Evolutionary conservation across 2,329 filamentous ascomycete species (phyloP).

Genomic region (Fusarium agapanthi): DNA sequence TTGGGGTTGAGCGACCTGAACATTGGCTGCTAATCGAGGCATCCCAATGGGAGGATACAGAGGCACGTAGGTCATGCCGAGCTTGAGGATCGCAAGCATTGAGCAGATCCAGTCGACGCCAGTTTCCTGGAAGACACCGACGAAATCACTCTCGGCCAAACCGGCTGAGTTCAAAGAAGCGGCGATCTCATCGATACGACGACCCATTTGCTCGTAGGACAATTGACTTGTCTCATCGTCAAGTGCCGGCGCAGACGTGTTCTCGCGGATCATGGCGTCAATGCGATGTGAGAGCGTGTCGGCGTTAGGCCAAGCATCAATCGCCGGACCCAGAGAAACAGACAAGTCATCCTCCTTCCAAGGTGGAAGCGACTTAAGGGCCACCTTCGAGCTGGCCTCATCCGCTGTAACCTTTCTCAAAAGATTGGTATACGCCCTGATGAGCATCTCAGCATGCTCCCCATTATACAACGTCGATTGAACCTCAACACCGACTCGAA

Average conservation of each 20-base stretch:
- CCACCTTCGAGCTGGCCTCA: not conserved
- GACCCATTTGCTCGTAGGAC: not conserved
- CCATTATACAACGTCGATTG: not conserved
- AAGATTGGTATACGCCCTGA: not conserved
- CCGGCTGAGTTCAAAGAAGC: not conserved
- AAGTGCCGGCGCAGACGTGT: not conserved
- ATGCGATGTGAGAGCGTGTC: not conserved
- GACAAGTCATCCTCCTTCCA: not conserved
- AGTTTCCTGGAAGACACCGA: conserved; percentile 7
- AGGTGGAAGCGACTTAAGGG: not conserved
- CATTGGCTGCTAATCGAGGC: not conserved
- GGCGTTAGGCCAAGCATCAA: not conserved
- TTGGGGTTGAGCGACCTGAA: conserved; percentile 1
- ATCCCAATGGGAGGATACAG: conserved; percentile 1
- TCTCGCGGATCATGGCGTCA: not conserved
- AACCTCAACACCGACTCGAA: not conserved
- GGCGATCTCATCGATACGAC: not conserved
- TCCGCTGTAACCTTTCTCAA: not conserved
- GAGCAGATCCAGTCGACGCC: conserved; percentile 1
- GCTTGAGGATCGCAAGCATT: conserved; percentile 4
- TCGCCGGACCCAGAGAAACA: not conserved
- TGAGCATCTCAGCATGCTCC: not conserved
- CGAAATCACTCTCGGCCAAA: not conserved
- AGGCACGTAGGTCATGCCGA: conserved; percentile 8
- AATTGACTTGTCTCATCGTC: not conserved